Percentiles rank a stretch among this genome's conserved stretches.
phyloP scores from a whole-genome alignment of 139 green algal genomes.

The Chlorella sp. region DNA sequence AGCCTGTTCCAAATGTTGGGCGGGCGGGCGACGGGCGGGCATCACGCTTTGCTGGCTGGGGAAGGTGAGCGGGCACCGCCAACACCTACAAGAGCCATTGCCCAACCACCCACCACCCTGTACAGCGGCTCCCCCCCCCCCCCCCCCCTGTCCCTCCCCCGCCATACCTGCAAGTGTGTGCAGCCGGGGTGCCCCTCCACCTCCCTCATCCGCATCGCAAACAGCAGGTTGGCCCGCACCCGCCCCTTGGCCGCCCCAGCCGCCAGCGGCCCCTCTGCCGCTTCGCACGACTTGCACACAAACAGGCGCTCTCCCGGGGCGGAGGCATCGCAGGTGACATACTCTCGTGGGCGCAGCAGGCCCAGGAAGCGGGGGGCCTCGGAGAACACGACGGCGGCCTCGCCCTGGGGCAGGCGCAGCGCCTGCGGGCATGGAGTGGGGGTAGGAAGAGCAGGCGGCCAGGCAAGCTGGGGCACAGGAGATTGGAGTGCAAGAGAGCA shows the following conservation, averaged over 20 bases:
- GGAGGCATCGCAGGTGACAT: not conserved
- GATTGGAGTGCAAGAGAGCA: not conserved
- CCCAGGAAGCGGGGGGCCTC: not conserved
- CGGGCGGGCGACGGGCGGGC: no score
- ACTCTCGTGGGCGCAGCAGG: not conserved
- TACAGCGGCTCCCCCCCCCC: no score
- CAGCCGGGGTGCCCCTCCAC: not conserved
- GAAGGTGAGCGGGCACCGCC: not conserved
- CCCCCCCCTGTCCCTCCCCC: no score
- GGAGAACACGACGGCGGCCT: not conserved
- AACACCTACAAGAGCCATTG: not conserved
- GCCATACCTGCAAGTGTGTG: not conserved
- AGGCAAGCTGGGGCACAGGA: not conserved
- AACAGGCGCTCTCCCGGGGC: not conserved
- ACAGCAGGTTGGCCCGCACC: constrained; percentile 22
- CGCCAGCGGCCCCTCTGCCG: not conserved
- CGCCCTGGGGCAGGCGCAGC: not conserved
- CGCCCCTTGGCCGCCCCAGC: not conserved
- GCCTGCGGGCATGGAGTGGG: not conserved
- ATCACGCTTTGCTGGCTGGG: no score
- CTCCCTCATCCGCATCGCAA: constrained; percentile 11
- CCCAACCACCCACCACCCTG: no score
- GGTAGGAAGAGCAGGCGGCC: not conserved
- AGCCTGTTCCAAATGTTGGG: no score
- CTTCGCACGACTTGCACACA: constrained; percentile 14